These are phyloP conservation scores for Cordyceps tenuipes DNA, from an alignment of 2,329 filamentous ascomycete genomes.

Conservation along the genomic window DNA sequence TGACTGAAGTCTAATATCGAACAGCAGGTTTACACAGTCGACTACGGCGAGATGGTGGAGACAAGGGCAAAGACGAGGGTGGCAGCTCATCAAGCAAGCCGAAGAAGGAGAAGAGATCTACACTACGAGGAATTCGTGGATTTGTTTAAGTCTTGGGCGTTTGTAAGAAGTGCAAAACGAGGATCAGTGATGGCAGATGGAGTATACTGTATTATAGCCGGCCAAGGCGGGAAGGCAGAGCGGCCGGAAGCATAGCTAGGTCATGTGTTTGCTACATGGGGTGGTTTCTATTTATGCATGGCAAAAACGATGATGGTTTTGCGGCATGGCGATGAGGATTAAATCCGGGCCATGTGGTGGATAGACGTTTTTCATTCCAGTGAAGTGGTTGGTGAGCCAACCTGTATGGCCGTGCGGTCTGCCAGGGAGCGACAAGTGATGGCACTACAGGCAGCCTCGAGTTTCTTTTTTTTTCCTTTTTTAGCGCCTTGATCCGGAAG, in stretches of 20 bases:
- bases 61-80: conserved; percentile 36
- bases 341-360: neutral
- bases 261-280: neutral
- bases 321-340: neutral
- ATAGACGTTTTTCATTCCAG: neutral
- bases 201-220: neutral
- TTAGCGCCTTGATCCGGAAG: neutral
- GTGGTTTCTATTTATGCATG: neutral
- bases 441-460: no score
- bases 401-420: neutral
- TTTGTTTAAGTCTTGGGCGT: conserved; percentile 21
- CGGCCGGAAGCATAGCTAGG: neutral
- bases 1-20: neutral
- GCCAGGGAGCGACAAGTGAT: neutral
- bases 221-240: neutral
- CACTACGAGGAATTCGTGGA: conserved; percentile 34
- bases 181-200: neutral
- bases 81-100: conserved; percentile 19
- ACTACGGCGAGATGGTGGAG: conserved; percentile 40
- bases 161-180: neutral
- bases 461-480: neutral
- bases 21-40: conserved; percentile 41
- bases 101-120: conserved; percentile 30
- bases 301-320: neutral
- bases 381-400: neutral